Evolutionary conservation across 768 basidiomycete genomes (phyloP).

Genomic region (Suillus ampliporus): DNA sequence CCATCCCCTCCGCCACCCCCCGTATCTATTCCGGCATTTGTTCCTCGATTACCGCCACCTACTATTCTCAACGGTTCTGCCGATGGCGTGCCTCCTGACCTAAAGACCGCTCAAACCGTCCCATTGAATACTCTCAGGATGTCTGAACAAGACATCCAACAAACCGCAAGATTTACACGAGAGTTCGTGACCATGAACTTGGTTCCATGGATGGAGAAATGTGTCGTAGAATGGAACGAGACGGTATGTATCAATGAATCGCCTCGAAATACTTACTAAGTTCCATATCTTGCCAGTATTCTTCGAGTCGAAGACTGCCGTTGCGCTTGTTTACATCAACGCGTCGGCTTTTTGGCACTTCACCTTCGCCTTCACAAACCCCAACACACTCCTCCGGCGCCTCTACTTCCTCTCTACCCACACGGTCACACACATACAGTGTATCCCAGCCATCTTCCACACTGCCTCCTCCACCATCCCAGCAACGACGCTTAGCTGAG

Average conservation of each 20-base stretch:
- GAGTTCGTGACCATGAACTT: constrained; percentile 91
- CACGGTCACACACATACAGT: constrained; percentile 45
- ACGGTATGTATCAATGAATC: constrained; percentile 46
- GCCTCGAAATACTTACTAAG: constrained; percentile 5
- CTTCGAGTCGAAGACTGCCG: constrained; percentile 77
- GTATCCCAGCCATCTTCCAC: constrained; percentile 37
- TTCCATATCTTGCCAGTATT: constrained; percentile 50
- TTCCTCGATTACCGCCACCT: constrained; percentile 70
- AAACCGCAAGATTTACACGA: constrained; percentile 77
- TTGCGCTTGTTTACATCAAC: constrained; percentile 88
- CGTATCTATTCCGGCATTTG: constrained; percentile 65
- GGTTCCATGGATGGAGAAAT: constrained; percentile 96
- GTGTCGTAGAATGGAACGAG: constrained; percentile 94
- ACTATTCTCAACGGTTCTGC: constrained; percentile 34
- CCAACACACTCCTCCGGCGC: constrained; percentile 46
- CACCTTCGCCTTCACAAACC: constrained; percentile 52
- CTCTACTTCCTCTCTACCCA: constrained; percentile 38
- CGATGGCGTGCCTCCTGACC: constrained; percentile 29
- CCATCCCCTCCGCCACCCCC: constrained; percentile 69
- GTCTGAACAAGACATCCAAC: constrained; percentile 74
- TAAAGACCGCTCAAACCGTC: constrained; percentile 7
- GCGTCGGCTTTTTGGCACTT: constrained; percentile 79
- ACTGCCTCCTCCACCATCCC: constrained; percentile 53
- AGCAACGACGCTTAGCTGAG: constrained; percentile 90
- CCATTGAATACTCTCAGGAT: constrained; percentile 50